phyloP scores from a whole-genome alignment of 345 rosid genomes.

The Lenwebbia sp. region DNA sequence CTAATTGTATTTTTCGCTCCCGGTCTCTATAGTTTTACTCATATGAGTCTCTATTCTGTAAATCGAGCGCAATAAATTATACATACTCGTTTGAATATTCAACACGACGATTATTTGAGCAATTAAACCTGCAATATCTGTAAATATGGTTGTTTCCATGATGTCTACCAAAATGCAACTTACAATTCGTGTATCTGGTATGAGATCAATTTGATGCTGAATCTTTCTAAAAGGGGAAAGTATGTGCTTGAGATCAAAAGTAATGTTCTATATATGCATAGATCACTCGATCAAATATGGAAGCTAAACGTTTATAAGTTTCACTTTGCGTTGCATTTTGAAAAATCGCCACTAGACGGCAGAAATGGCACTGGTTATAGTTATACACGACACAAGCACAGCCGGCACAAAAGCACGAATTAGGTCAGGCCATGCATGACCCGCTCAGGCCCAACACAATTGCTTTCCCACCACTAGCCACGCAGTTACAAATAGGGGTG shows the following conservation, averaged over 20 bases:
- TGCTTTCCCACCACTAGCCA: not conserved
- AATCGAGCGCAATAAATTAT: not conserved
- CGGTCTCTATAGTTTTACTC: not conserved
- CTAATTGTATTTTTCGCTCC: not conserved
- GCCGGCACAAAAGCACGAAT: too few relatives aligned
- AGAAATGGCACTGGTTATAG: too few relatives aligned
- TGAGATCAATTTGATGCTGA: too few relatives aligned
- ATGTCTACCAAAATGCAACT: not conserved
- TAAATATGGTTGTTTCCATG: not conserved
- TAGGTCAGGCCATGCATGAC: not conserved
- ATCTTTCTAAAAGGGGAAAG: too few relatives aligned
- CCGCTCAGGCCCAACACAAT: not conserved
- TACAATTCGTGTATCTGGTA: not conserved
- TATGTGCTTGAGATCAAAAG: too few relatives aligned
- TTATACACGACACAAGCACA: too few relatives aligned
- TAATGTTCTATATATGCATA: too few relatives aligned
- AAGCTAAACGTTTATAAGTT: too few relatives aligned
- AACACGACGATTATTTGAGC: not conserved
- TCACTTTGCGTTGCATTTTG: too few relatives aligned
- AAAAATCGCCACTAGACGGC: too few relatives aligned
- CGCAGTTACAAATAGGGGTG: not conserved
- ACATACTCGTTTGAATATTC: too few relatives aligned
- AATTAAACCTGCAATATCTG: not conserved
- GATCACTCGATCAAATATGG: too few relatives aligned
- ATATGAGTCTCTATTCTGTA: not conserved